Evolutionary conservation across 352 stramenopile species (phyloP).

Genomic region (Phytophthora tentaculata): DNA sequence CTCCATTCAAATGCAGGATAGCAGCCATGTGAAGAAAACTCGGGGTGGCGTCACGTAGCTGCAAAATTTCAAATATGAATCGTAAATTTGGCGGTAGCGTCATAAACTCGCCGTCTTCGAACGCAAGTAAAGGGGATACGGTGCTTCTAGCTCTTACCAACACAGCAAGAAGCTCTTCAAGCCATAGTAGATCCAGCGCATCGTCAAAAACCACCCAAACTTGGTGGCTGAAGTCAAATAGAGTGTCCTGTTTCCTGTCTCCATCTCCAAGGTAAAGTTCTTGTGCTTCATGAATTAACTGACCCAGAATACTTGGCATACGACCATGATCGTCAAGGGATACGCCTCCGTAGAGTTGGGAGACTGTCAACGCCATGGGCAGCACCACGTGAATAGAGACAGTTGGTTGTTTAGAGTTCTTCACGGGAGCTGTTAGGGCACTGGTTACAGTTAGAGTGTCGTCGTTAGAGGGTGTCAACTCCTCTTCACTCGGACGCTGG

Average conservation of each 20-base stretch:
- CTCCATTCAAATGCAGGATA: slow-evolving; percentile 32
- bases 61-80: slow-evolving; percentile 65
- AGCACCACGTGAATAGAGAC: slow-evolving; percentile 38
- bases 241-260: slow-evolving; percentile 1
- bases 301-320: slow-evolving; percentile 45
- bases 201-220: slow-evolving; percentile 61
- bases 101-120: slow-evolving; percentile 61
- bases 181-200: slow-evolving; percentile 41
- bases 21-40: slow-evolving; percentile 35
- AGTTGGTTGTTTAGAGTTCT: slow-evolving; percentile 17
- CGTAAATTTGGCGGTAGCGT: slow-evolving; percentile 66
- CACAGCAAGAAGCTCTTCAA: slow-evolving; percentile 45
- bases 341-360: slow-evolving; percentile 55
- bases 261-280: slow-evolving; percentile 14
- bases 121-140: slow-evolving; percentile 21
- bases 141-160: slow-evolving; percentile 8
- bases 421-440: background rate
- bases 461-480: background rate
- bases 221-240: slow-evolving; percentile 25
- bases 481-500: slow-evolving; percentile 2
- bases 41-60: slow-evolving; percentile 43
- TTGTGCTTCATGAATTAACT: slow-evolving; percentile 42
- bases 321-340: slow-evolving; percentile 40
- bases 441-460: background rate
- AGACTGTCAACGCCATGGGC: slow-evolving; percentile 45